Base-by-base conservation (phyloP, 2,329 filamentous ascomycete species). In the Botrytis squamosa region DNA sequence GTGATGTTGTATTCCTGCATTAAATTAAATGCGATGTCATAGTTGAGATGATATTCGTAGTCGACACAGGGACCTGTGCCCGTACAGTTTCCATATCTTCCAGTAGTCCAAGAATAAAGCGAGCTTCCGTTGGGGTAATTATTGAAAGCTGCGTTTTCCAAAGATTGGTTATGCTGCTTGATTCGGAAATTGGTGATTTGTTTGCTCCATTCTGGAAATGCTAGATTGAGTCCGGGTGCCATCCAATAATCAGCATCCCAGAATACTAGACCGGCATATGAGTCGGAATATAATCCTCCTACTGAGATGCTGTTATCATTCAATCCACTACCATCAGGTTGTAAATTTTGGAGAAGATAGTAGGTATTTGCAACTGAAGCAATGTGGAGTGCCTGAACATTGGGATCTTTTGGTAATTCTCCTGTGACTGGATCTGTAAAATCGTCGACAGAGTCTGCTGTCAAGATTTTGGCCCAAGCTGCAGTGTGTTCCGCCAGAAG, bases 31-130 rank as follows among this genome's bases (percentile, higher is more conserved):
- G 88, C 89, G 76, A 93, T 92, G 76, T 92, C 91, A 12, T 90
- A 89, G 77, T 92, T 92, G 55, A 93, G 77, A 80, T 93, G 91
- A 77, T 93, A 93, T 79, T 93, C 86, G 76, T 93, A 92, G 80
- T 93, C 90, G 77, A 90, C 91, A 80, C 91, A 93, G 40, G 87
- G 85, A 2, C 87, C 87, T 4, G 87, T 88, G 3, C 84, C 80
- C 12, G 91, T 93, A 78, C 91, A 93, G 77, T 93, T 92, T 3
- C 91, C 91, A 78, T 85, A 90, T 9, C 90, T 83, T 14, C 88
- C 90, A 77, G 88, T 88, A 0, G 90, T 92, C 91, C 91, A 93
- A 1, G 90, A 87, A 77, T 88, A 93, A 0, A 90, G 86, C 0
- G 90, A 89, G 33, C 89, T 88, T 9, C 86, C 85, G 1, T 84